A percentile compares a stretch with the other conserved stretches of the same genome.
phyloP scores from a whole-genome alignment of 768 basidiomycete genomes.

The Collybia nuda region DNA sequence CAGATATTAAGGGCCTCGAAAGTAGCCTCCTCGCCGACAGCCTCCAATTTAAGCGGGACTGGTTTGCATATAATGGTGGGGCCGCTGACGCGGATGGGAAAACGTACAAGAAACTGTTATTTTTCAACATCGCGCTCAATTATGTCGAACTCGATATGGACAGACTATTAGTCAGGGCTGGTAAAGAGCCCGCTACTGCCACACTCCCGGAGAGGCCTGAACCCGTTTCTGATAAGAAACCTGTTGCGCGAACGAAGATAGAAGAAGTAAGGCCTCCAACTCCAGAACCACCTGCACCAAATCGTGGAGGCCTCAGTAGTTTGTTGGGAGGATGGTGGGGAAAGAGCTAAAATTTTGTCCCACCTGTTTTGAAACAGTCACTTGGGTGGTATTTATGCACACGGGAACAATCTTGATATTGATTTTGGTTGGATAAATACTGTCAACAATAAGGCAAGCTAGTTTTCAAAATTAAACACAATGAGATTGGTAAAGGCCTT shows the following conservation, averaged over 20 bases:
- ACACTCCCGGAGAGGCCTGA: constrained; percentile 17
- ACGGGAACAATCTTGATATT: too few species aligned
- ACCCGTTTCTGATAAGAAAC: constrained; percentile 43
- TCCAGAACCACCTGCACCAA: constrained; percentile 45
- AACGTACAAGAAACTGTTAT: constrained; percentile 77
- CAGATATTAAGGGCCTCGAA: constrained; percentile 54
- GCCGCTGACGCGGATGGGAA: constrained; percentile 40
- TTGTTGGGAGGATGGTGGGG: constrained; percentile 89
- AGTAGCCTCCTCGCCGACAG: constrained; percentile 43
- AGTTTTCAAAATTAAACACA: too few species aligned
- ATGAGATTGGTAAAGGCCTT: too few species aligned
- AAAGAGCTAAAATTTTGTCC: constrained; percentile 27
- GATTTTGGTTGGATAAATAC: too few species aligned
- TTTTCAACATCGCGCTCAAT: constrained; percentile 94
- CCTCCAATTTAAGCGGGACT: constrained; percentile 62
- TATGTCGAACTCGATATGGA: constrained; percentile 89
- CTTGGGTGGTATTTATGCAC: too few species aligned
- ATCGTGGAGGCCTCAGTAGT: constrained; percentile 57
- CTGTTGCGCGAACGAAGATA: constrained; percentile 50
- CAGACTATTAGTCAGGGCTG: constrained; percentile 65
- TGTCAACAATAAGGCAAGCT: too few species aligned
- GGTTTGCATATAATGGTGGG: constrained; percentile 81
- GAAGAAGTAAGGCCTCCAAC: constrained; percentile 53
- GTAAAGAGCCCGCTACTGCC: constrained; percentile 43
- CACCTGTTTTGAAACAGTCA: too few species aligned